phyloP scores from a whole-genome alignment of 768 basidiomycete species.

The Favolaschia claudopus region DNA sequence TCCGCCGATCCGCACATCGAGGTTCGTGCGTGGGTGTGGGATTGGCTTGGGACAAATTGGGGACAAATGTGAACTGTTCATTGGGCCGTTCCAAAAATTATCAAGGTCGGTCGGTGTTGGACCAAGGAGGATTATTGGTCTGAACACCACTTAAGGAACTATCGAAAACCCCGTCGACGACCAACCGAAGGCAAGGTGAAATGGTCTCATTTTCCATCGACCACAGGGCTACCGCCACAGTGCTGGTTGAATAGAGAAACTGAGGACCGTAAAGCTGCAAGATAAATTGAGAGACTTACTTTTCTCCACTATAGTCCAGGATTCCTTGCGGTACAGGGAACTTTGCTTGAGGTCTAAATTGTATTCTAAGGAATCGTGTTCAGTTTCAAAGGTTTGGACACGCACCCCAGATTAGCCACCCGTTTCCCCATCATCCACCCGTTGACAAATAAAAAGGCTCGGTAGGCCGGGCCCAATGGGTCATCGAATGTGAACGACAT shows the following conservation, averaged over 20 bases:
- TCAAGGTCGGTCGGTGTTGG: constrained; percentile 14
- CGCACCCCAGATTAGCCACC: constrained; percentile 72
- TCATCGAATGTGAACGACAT: constrained; percentile 81
- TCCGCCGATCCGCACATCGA: no score
- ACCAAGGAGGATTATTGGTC: constrained; percentile 69
- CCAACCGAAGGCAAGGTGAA: constrained; percentile 61
- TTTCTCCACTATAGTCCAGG: constrained; percentile 72
- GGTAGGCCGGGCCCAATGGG: constrained; percentile 65
- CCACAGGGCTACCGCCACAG: constrained; percentile 76
- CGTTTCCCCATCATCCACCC: constrained; percentile 92
- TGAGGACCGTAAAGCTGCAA: not conserved
- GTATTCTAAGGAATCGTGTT: not conserved
- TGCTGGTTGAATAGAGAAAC: constrained; percentile 41
- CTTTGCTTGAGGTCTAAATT: constrained; percentile 70
- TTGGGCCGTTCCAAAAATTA: constrained; percentile 75
- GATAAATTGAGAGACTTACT: constrained; percentile 47
- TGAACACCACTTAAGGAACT: constrained; percentile 69
- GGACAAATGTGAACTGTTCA: no score
- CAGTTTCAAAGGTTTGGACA: not conserved
- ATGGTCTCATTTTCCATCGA: constrained; percentile 58
- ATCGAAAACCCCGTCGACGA: constrained; percentile 64
- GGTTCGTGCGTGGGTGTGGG: no score
- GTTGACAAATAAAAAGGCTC: constrained; percentile 82
- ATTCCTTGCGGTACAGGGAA: constrained; percentile 89
- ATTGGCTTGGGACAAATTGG: no score